Base-by-base conservation (phyloP, 352 stramenopile species). In the Halophytophthora batemanensis region DNA sequence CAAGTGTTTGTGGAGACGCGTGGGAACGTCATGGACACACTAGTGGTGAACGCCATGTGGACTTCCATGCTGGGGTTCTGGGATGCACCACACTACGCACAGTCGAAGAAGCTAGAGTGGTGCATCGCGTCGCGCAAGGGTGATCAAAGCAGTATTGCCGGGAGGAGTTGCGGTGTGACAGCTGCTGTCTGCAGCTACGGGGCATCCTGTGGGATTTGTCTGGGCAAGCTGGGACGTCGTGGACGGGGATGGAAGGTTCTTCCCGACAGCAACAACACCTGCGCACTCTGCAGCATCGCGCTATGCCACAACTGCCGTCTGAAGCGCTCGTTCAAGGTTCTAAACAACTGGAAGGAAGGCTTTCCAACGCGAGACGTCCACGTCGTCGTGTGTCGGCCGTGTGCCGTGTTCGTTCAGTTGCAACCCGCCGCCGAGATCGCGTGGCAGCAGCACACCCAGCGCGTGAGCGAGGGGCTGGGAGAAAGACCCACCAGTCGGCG, bases 91-190 rank as follows among this genome's bases (percentile, higher is more conserved):
- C 45, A 34, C 1, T 35, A 61, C 12, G 53, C 58, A 6, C 45
- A 61, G 18, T 36, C 41, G 23, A 66, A 66, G 46, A 66, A 53
- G n/a, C 40, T 66, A 6, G 34, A 61, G n/a, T 66, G 58, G 58
- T 66, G 45, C 19, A 43, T 66, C 21, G 21, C n/a, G n/a, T n/a
- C n/a, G n/a, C n/a, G n/a, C n/a, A n/a, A n/a, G n/a, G n/a, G n/a
- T n/a, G n/a, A n/a, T n/a, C n/a, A n/a, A n/a, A n/a, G n/a, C n/a
- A n/a, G n/a, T n/a, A n/a, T n/a, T n/a, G n/a, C n/a, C n/a, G n/a
- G n/a, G n/a, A n/a, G n/a, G n/a, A n/a, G n/a, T n/a, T n/a, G n/a
- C n/a, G n/a, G n/a, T n/a, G n/a, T n/a, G n/a, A n/a, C n/a, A n/a
- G n/a, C n/a, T n/a, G n/a, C n/a, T n/a, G n/a, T n/a, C n/a, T n/a